These are phyloP conservation scores for Kregervanrija delftensis DNA, from an alignment of 805 yeast genomes.

Conservation along the genomic window DNA sequence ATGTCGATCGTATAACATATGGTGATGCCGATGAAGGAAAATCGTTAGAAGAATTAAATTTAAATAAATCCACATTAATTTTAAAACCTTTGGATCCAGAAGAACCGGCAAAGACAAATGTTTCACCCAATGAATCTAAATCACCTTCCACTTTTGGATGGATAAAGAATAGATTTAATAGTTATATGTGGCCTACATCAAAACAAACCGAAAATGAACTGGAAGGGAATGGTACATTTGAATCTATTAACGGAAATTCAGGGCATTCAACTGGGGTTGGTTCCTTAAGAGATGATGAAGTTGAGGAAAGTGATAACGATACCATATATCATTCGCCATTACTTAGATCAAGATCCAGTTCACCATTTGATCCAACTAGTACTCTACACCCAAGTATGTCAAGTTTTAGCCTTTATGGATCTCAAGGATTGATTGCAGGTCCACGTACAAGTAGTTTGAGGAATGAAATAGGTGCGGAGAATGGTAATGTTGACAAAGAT, in stretches of 20 bases:
- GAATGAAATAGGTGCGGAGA: neutral
- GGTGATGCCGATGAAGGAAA: constrained; percentile 53
- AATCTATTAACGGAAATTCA: too few relatives aligned
- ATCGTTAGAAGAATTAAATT: constrained; percentile 45
- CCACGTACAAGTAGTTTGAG: neutral
- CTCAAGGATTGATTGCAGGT: constrained; percentile 7
- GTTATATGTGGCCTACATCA: constrained; percentile 9
- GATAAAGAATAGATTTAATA: constrained; percentile 19
- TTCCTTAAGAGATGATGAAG: neutral
- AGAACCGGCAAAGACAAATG: constrained; percentile 4
- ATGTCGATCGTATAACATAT: constrained; percentile 58
- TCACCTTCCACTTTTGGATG: constrained; percentile 17
- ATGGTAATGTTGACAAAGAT: too few relatives aligned
- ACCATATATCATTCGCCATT: constrained; percentile 23
- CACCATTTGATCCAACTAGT: constrained; percentile 12
- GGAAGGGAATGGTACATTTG: too few relatives aligned
- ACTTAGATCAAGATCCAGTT: constrained; percentile 14
- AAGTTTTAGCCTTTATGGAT: constrained; percentile 12
- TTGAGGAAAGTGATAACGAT: constrained; percentile 16
- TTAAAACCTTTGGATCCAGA: constrained; percentile 48
- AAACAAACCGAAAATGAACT: too few relatives aligned
- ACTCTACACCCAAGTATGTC: constrained; percentile 10
- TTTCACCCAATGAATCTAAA: constrained; percentile 8
- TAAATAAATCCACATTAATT: constrained; percentile 65
- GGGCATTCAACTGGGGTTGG: too few relatives aligned